These are phyloP conservation scores for Stemphylium lycopersici DNA, from an alignment of 2,329 filamentous ascomycete genomes.

Conservation along the genomic window DNA sequence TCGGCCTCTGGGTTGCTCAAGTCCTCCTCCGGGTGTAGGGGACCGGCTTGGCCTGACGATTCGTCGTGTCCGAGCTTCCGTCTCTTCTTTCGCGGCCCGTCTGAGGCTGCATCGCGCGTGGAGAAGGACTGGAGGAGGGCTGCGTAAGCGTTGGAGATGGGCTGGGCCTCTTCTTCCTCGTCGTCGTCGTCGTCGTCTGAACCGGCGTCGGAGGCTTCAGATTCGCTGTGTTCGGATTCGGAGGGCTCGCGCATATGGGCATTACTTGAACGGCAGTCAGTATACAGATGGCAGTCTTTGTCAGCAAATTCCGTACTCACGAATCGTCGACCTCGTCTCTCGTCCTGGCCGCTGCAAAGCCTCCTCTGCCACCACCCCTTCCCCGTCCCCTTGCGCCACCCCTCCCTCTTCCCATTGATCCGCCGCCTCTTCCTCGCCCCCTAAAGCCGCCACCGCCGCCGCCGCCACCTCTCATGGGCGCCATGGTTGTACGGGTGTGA, in stretches of 20 bases:
- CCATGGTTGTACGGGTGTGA: conserved; percentile 13
- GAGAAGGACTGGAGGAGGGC: conserved; percentile 61
- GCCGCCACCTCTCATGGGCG: conserved; percentile 23
- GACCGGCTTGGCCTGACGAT: background rate
- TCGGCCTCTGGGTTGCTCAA: background rate
- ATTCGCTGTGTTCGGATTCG: conserved; percentile 22
- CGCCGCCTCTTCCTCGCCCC: conserved; percentile 13
- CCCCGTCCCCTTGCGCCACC: conserved; percentile 12
- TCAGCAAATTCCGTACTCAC: conserved; percentile 32
- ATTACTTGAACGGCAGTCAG: conserved; percentile 25
- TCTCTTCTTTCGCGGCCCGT: conserved; percentile 58
- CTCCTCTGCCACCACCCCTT: conserved; percentile 28
- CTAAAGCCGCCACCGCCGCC: conserved; percentile 31
- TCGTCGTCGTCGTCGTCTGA: conserved; percentile 34
- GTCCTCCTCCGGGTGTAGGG: conserved; percentile 20
- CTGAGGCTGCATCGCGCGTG: conserved; percentile 39
- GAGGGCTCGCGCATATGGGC: conserved; percentile 25
- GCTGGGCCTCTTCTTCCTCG: conserved; percentile 31
- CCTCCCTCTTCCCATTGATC: conserved; percentile 5
- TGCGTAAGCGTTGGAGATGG: conserved; percentile 57
- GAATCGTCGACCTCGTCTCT: conserved; percentile 38
- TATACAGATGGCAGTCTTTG: background rate
- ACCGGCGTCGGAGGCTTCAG: conserved; percentile 29
- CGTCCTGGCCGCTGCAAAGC: conserved; percentile 37
- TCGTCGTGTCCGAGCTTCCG: conserved; percentile 55